Evolutionary conservation across 805 yeast species (phyloP), one percentile per base, ranked within the genome.

Genomic region (Brettanomyces custersianus): DNA sequence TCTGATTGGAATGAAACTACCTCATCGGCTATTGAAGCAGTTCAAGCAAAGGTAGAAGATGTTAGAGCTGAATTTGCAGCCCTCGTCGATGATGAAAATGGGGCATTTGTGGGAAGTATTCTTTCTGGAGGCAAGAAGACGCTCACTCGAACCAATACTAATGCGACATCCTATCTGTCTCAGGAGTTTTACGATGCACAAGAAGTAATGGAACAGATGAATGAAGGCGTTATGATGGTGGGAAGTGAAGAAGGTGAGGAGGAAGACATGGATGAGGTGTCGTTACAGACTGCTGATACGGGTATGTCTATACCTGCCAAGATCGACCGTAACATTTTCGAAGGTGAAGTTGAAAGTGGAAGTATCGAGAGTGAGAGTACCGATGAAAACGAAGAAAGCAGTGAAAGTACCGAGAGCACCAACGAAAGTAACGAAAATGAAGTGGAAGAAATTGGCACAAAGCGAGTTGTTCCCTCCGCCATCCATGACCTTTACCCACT

Each of bases 151-250:
- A 49, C 52, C 2, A 52, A 55, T 2, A 36, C 50, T 7, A 50
- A 52, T 3, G 46, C 51, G 3, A 48, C 53, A 4, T 62, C 71
- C 4, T 49, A 70, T 3, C 58, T 70, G 17, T 65, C 71, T 4
- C 72, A 70, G 31, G 77, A 74, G 34, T 77, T 67, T 47, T 76
- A 57, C 48, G 94, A 84, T 59, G 94, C 94, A 1, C 68, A 67
- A 34, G 90, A 81, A 29, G 68, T 63, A 42, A 55, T 70, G n/a
- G 76, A 67, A 34, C 66, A 65, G 16, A 51, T 55, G 44, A 64
- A 45, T 30, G 60, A 52, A 2, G 80, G 77, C 4, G 84, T 80
- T 11, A 74, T 78, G n/a, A 55, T 79, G 49, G 55, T 77, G 13
- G 62, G 64, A 32, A 47, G 42, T 30, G 57, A 47, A 16, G 52